These are phyloP conservation scores for Tricholoma flavovirens DNA, from an alignment of 768 basidiomycete genomes.

Conservation along the genomic window DNA sequence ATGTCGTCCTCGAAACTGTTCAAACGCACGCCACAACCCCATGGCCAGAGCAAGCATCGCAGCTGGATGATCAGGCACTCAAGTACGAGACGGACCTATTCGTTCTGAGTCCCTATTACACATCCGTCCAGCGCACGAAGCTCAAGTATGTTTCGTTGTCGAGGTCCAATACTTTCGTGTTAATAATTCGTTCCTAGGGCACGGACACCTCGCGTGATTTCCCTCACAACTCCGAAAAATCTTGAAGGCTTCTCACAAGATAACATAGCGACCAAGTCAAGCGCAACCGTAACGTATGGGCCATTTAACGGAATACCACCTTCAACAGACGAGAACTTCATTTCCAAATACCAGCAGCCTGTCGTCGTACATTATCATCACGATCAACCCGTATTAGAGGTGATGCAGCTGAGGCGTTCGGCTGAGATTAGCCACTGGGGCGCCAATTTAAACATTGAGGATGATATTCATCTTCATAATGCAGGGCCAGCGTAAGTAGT, in stretches of 20 bases:
- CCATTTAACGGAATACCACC: slow-evolving; percentile 74
- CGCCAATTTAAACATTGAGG: slow-evolving; percentile 87
- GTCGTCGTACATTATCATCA: slow-evolving; percentile 76
- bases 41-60: slow-evolving; percentile 66
- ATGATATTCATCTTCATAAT: slow-evolving; percentile 81
- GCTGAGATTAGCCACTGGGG: slow-evolving; percentile 99
- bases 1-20: slow-evolving; percentile 73
- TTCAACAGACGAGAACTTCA: slow-evolving; percentile 52
- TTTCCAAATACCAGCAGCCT: slow-evolving; percentile 55
- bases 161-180: neutral
- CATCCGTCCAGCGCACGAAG: slow-evolving; percentile 81
- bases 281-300: slow-evolving; percentile 81
- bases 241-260: slow-evolving; percentile 57
- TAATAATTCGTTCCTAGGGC: slow-evolving; percentile 38
- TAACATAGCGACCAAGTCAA: slow-evolving; percentile 62
- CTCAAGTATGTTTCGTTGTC: slow-evolving; percentile 54
- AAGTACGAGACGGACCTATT: slow-evolving; percentile 74
- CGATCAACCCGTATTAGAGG: slow-evolving; percentile 75
- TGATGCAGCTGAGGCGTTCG: slow-evolving; percentile 63
- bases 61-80: slow-evolving; percentile 74
- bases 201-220: slow-evolving; percentile 63
- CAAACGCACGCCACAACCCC: slow-evolving; percentile 75
- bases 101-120: slow-evolving; percentile 79
- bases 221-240: slow-evolving; percentile 62
- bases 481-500: slow-evolving; percentile 78